phyloP scores from a whole-genome alignment of 805 yeast species.

The Brettanomyces sp. region DNA sequence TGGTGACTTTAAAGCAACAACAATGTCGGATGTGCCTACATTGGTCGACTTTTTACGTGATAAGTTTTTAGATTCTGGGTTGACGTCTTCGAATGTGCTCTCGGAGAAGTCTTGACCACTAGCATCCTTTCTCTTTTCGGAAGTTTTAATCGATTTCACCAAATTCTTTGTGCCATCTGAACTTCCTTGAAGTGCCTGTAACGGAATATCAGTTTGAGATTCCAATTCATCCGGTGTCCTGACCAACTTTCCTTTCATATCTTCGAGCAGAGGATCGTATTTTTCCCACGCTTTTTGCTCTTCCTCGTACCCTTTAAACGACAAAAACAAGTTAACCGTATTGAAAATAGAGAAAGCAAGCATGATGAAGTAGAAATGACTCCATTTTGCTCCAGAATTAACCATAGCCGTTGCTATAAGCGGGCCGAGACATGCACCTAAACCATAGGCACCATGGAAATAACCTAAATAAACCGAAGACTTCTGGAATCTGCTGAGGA shows the following conservation, averaged over 20 bases:
- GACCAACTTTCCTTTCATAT: background rate
- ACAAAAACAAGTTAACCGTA: slow-evolving; percentile 25
- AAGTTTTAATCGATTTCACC: background rate
- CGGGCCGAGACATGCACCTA: slow-evolving; percentile 66
- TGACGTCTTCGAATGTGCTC: slow-evolving; percentile 1
- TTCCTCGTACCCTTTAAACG: slow-evolving; percentile 40
- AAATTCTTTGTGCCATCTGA: background rate
- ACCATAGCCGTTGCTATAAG: slow-evolving; percentile 51
- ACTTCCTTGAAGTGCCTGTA: background rate
- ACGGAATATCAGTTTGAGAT: background rate
- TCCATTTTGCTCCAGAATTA: slow-evolving; percentile 42
- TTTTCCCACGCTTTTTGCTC: slow-evolving; percentile 32
- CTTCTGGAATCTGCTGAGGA: slow-evolving; percentile 39
- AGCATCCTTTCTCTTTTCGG: background rate
- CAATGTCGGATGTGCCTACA: slow-evolving; percentile 13
- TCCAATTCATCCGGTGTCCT: background rate
- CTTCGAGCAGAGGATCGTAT: slow-evolving; percentile 15
- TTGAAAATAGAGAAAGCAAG: slow-evolving; percentile 29
- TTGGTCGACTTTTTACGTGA: background rate
- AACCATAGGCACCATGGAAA: slow-evolving; percentile 62
- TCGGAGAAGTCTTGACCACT: background rate
- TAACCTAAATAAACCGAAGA: slow-evolving; percentile 51
- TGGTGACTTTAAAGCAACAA: slow-evolving; percentile 30
- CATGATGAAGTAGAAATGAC: slow-evolving; percentile 42
- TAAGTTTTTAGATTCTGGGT: background rate